These are phyloP conservation scores for Elaeis oleifera DNA, from an alignment of 202 grass and related monocot species.

Conservation along the genomic window DNA sequence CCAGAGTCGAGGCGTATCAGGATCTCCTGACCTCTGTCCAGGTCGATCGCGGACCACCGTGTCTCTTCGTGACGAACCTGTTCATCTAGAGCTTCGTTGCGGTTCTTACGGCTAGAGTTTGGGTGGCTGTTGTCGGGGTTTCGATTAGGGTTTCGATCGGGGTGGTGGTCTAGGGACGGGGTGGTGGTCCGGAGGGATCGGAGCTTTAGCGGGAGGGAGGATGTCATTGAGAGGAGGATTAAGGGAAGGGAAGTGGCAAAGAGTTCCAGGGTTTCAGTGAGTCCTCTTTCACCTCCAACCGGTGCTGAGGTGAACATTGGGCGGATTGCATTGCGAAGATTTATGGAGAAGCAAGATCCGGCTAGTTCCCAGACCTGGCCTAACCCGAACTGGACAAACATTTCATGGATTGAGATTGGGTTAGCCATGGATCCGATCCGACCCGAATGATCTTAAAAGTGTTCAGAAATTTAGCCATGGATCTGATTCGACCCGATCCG, in stretches of 20 bases:
- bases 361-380: too few species aligned
- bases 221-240: conserved; percentile 42
- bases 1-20: conserved; percentile 49
- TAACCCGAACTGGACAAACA: too few species aligned
- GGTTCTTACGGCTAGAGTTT: conserved; percentile 36
- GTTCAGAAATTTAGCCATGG: too few species aligned
- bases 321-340: conserved; percentile 12
- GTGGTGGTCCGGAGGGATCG: conserved; percentile 59
- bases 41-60: conserved; percentile 38
- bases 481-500: too few species aligned
- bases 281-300: conserved; percentile 16
- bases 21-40: conserved; percentile 53
- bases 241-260: neutral
- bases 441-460: too few species aligned
- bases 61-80: conserved; percentile 43
- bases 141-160: conserved; percentile 22
- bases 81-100: conserved; percentile 49
- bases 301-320: neutral
- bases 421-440: too few species aligned
- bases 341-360: conserved; percentile 13
- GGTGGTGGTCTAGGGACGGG: conserved; percentile 18
- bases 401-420: too few species aligned
- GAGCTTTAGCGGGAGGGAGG: conserved; percentile 80
- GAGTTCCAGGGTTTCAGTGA: conserved; percentile 15
- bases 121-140: conserved; percentile 18